phyloP scores from a whole-genome alignment of 1,139 yeast genomes.

The Trichomonascaceae sp. region DNA sequence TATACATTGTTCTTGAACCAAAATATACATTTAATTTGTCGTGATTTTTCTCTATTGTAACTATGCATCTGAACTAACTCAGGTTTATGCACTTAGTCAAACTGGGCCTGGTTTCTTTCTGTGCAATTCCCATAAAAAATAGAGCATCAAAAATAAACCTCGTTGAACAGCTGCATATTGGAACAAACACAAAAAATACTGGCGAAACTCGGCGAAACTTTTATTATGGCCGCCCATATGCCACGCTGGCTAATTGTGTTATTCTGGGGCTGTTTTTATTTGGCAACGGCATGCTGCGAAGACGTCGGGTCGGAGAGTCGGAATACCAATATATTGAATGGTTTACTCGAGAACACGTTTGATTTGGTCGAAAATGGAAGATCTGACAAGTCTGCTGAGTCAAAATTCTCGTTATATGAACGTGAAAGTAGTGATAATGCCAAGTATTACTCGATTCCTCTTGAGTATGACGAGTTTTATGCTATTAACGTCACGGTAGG shows the following conservation, averaged over 20 bases:
- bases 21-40: no score
- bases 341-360: not conserved
- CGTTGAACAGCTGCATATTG: not conserved
- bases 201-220: not conserved
- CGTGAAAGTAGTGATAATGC: not conserved
- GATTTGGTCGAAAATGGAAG: not conserved
- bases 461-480: not conserved
- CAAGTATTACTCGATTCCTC: not conserved
- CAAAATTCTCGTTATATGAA: not conserved
- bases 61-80: not conserved
- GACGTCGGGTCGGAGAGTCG: not conserved
- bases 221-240: not conserved
- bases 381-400: not conserved
- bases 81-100: not conserved
- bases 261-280: not conserved
- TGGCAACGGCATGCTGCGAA: not conserved
- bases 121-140: not conserved
- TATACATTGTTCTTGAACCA: no score
- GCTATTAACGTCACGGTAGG: conserved; percentile 3
- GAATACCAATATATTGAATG: not conserved
- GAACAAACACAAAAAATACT: not conserved
- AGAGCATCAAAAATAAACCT: not conserved
- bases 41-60: no score
- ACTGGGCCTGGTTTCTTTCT: not conserved
- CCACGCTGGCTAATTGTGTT: not conserved